Base-by-base conservation (phyloP, 768 basidiomycete species). In the Phlegmacium glaucopus region DNA sequence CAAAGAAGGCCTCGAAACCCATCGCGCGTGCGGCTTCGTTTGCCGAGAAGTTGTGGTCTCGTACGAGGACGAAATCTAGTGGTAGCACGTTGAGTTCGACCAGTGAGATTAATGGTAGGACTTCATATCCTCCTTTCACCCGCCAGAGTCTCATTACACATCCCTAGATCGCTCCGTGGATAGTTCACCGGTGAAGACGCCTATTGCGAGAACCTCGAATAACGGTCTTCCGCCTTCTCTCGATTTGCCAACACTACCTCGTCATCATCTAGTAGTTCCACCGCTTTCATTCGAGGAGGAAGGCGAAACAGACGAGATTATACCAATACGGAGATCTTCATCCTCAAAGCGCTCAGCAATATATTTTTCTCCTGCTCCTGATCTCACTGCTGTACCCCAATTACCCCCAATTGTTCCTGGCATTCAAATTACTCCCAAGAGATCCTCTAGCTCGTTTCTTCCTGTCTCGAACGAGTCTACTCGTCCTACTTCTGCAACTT, bases 1-100 rank as follows among this genome's bases (percentile, higher is more conserved):
- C 79, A 11, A 83, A 80, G 69, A 82, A 77, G 65, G 70, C 68
- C 26, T 60, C 57, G 6, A 61, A 61, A 17, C 68, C 68, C 44
- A 47, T 77, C 16, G 63, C 71, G n/a, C 67, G 78, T 48, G 78
- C 82, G 4, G 70, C 73, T 15, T 78, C 81, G 13, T 80, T 85
- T 60, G 78, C 82, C 16, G 82, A 77, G 47, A 82, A 76, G 61
- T 72, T 85, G 52, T 83, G 75, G 61, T 69, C 72, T 42, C 62
- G 83, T 32, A 68, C 67, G 26, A 71, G 81, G 55, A 80, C 80
- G 30, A 80, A 71, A 55, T 81, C 79, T 15, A 74, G 65, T 48
- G 68, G 67, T 27, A 82, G 80, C 61, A 64, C 61, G 9, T 51
- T 69, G 50, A 74, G 72, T 52, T 51, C 64, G 17, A 53, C 64